Conservation (phyloP, 441 rosid genomes). For the Erodium trifolium region DNA sequence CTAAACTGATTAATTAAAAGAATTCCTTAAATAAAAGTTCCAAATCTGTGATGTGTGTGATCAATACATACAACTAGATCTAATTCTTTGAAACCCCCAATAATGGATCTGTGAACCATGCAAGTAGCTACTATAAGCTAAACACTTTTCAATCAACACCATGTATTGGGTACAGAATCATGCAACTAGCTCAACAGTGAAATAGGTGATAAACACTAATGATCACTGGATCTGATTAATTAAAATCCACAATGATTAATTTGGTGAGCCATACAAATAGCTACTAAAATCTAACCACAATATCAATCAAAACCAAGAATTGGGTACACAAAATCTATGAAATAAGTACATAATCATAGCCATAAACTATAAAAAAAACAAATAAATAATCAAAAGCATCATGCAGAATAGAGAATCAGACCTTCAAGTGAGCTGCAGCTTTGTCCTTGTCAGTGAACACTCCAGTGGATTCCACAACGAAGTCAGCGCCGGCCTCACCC, state of each 20-base stretch:
- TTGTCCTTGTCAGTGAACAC: conserved; percentile 87
- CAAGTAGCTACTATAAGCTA: neutral
- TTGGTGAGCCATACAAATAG: neutral
- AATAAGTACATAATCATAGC: too few relatives aligned
- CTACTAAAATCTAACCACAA: neutral
- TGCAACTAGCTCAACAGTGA: too few relatives aligned
- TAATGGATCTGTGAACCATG: neutral
- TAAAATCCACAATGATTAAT: too few relatives aligned
- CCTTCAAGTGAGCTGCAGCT: conserved; percentile 90
- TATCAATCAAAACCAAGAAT: neutral
- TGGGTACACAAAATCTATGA: neutral
- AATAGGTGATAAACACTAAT: too few relatives aligned
- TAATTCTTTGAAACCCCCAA: too few relatives aligned
- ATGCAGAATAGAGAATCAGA: conserved; percentile 8
- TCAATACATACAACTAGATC: too few relatives aligned
- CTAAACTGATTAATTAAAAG: too few relatives aligned
- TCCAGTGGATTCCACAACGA: conserved; percentile 68
- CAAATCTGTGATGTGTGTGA: too few relatives aligned
- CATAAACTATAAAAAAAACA: too few relatives aligned
- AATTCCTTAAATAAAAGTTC: too few relatives aligned
- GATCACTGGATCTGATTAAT: too few relatives aligned
- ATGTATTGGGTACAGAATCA: neutral
- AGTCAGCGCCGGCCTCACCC: conserved; percentile 62
- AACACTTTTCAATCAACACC: neutral
- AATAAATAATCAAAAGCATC: too few relatives aligned